Percentiles rank a stretch among this genome's conserved stretches.
phyloP scores from a whole-genome alignment of 1,284 basidiomycete species.

The Rhodotorula sp. region DNA sequence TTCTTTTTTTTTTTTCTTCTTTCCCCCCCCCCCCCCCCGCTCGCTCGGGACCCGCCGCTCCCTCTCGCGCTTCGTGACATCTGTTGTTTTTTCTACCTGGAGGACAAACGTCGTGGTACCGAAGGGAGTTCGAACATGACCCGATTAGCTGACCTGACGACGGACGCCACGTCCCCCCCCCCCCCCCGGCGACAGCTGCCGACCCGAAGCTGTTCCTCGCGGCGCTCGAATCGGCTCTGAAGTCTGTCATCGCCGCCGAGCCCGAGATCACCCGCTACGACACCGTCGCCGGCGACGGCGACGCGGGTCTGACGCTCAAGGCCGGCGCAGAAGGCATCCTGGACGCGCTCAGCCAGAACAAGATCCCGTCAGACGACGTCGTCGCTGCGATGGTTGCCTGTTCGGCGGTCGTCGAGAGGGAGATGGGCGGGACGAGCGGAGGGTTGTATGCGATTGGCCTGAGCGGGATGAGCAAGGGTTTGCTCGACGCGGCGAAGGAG shows the following conservation, averaged over 20 bases:
- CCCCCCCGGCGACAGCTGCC: too few relatives aligned
- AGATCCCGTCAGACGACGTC: constrained; percentile 62
- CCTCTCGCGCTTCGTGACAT: too few relatives aligned
- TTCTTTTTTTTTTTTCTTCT: neutral
- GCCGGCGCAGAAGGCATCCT: constrained; percentile 59
- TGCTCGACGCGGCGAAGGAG: constrained; percentile 53
- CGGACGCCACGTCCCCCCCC: neutral
- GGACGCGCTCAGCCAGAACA: constrained; percentile 43
- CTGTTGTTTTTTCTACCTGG: too few relatives aligned
- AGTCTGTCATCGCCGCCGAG: constrained; percentile 71
- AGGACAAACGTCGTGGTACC: too few relatives aligned
- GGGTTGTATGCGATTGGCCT: constrained; percentile 90
- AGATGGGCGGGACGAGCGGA: constrained; percentile 90
- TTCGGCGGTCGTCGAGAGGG: constrained; percentile 69
- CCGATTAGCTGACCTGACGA: too few relatives aligned
- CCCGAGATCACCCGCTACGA: constrained; percentile 87
- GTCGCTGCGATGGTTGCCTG: constrained; percentile 65
- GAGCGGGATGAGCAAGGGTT: constrained; percentile 74
- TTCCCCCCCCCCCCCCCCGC: too few relatives aligned
- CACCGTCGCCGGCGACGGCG: constrained; percentile 65
- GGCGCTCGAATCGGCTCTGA: constrained; percentile 64
- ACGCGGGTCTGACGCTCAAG: constrained; percentile 67
- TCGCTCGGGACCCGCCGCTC: neutral
- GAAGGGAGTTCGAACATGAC: too few relatives aligned
- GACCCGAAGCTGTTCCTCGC: constrained; percentile 55